Percentiles rank a stretch among this genome's conserved stretches.
Evolutionary conservation across 768 basidiomycete genomes (phyloP).

Genomic region (Trametes gibbosa): DNA sequence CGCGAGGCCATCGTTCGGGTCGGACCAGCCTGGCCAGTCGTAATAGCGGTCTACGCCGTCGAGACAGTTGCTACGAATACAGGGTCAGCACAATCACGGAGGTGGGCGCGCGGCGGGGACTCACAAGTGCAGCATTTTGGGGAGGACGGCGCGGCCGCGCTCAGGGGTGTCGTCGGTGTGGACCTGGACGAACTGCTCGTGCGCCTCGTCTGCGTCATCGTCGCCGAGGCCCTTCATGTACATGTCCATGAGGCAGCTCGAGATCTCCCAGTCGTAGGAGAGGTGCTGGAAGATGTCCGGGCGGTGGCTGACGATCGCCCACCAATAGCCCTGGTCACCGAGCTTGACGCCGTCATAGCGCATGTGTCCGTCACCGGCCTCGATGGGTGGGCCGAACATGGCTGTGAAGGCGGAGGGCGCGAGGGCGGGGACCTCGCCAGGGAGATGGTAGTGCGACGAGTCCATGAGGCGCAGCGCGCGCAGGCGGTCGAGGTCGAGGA

Average conservation of each 20-base stretch:
- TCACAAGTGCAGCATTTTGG: conserved; percentile 51
- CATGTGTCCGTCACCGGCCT: conserved; percentile 28
- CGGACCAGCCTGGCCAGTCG: conserved; percentile 47
- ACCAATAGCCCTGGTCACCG: conserved; percentile 54
- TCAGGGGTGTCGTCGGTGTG: conserved; percentile 40
- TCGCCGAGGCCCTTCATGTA: conserved; percentile 44
- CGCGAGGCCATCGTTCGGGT: conserved; percentile 38
- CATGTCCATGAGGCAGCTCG: conserved; percentile 47
- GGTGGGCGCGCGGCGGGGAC: conserved; percentile 17
- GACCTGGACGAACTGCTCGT: conserved; percentile 36
- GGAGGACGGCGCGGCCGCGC: conserved; percentile 40
- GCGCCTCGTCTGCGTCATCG: conserved; percentile 34
- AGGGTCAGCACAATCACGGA: conserved; percentile 11
- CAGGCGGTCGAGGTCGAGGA: conserved; percentile 46
- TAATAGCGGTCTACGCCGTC: conserved; percentile 40
- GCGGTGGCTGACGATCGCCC: conserved; percentile 47
- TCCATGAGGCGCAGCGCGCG: conserved; percentile 46
- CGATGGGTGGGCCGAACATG: conserved; percentile 41
- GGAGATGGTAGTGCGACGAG: conserved; percentile 37
- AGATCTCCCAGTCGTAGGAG: conserved; percentile 47
- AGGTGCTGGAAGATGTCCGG: conserved; percentile 42
- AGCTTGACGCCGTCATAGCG: conserved; percentile 43
- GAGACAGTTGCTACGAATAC: conserved; percentile 39
- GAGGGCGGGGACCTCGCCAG: conserved; percentile 28
- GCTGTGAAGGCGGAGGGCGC: conserved; percentile 42